Evolutionary conservation across 2,329 filamentous ascomycete species (phyloP), one percentile per base, ranked within the genome.

Genomic region (Monosporascus sp.): DNA sequence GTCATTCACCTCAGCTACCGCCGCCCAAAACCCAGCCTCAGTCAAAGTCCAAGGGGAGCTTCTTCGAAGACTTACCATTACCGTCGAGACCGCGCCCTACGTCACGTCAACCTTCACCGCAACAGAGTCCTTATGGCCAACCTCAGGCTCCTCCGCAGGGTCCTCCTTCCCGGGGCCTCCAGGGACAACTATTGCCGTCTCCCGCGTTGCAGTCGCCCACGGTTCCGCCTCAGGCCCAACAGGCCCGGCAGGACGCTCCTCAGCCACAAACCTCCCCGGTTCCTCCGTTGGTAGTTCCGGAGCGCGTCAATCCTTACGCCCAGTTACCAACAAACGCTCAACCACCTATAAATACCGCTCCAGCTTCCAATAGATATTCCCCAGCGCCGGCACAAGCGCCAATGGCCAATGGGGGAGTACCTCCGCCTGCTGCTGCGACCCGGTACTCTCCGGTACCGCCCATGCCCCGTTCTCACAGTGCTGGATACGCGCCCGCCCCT

Each of bases 11-110:
- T 20, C 70, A 73, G 56, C 64, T 63, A 17, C 55, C 63, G 1
- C 65, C 65, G 1, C 55, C 67, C 1, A 54, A 60, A 31, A 63
- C 59, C 5, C 65, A 67, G 31, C 63, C 47, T 58, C 70, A 53
- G 64, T 69, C 53, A 50, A 71, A 63, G 56, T 70, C 59, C 35
- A 78, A 80, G 56, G 70, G 76, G 38, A 84, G 79, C 60, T 93
- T 93, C 67, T 93, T 91, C 60, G 89, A 92, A 69, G 89, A 93
- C 51, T 74, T 93, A 22, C 89, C 89, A 1, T 69, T 87, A 50
- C 70, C 78, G 2, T 70, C 80, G 4, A 86, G 78, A 64, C 79
- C 84, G n/a, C 80, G 86, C 26, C 81, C 84, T 18, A 76, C 78
- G 24, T 80, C 82, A 1, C 77, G 83, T 26, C 66, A 70, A 41